Evolutionary conservation across 139 green algal species (phyloP).

Genomic region (Deuterostichococcus epilithicus): DNA sequence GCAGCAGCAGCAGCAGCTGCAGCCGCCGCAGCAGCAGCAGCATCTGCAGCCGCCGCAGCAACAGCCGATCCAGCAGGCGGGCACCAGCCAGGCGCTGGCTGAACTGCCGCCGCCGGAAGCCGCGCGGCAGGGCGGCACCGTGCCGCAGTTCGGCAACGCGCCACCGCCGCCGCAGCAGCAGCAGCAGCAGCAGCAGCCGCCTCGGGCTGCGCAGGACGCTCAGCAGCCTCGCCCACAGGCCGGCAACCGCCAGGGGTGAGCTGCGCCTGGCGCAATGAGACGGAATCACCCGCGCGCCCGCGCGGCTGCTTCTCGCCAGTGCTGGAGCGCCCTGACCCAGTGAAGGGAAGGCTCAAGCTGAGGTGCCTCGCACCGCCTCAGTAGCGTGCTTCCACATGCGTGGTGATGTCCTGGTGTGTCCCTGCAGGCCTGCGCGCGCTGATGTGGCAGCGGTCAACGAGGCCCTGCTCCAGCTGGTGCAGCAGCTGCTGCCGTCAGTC

Average conservation of each 20-base stretch:
- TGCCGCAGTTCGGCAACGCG: not conserved
- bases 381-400: not conserved
- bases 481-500: conserved; percentile 28
- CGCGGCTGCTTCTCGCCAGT: not conserved
- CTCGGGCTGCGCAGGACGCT: no score
- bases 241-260: no score
- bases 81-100: no score
- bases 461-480: conserved; percentile 40
- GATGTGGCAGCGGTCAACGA: conserved; percentile 38
- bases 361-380: not conserved
- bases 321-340: not conserved
- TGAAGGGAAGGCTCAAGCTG: no score
- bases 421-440: conserved; percentile 18
- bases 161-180: not conserved
- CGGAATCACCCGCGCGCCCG: not conserved
- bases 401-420: conserved; percentile 15
- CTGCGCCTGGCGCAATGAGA: not conserved
- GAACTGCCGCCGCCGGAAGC: not conserved
- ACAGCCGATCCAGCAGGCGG: not conserved
- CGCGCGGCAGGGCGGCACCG: not conserved
- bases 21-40: not conserved
- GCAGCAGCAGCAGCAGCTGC: conserved; percentile 3
- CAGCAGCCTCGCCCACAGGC: no score
- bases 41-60: not conserved
- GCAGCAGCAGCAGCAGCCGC: not conserved